Evolutionary conservation across 2,329 filamentous ascomycete genomes (phyloP), one percentile per base, ranked within the genome.

Genomic region (Thelonectria rubi): DNA sequence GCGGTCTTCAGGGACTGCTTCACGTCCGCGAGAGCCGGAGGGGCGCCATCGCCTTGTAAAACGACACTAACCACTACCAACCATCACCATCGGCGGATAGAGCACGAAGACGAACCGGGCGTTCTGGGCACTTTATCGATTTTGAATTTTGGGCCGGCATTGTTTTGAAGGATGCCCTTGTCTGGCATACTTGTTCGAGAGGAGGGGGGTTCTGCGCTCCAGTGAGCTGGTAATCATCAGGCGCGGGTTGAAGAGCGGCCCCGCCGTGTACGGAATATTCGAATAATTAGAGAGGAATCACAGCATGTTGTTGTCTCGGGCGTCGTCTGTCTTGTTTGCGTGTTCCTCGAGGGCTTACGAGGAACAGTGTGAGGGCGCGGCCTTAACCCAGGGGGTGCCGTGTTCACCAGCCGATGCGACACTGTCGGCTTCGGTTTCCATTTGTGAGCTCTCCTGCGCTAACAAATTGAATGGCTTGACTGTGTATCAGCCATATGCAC

Each of bases 1-100:
- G 94, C 79, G 91, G 90, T 60, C 87, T 94, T 69, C 94, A 98
- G 78, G 94, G 93, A 65, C 87, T 91, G 74, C 85, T 97, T 64
- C 93, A 98, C 78, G 80, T 92, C 72, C 89, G 93, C 77, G 90
- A 94, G 78, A 93, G 88, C 79, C 86, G 91, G 77, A 85, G 91
- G 75, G 94, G 94, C 66, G 91, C 92, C 64, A 97, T 97, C 80
- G 88, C 91, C 62, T 82, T 97, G 75, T 85, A 77, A 57, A 9
- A 77, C 61, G 55, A 66, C 56, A 65, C n/a, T n/a, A 9, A 30
- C 26, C 26, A 30, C 26, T 8, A 30, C 26, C 26, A 30, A 6
- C 26, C 26, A 30, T 30, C 26, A 30, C 47, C 53, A 55, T 57
- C 55, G 51, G 53, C 62, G 62, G 65, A 51, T 65, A 64, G 59